These are phyloP conservation scores for Udeniomyces megalosporus DNA, from an alignment of 768 basidiomycete species.

Conservation along the genomic window DNA sequence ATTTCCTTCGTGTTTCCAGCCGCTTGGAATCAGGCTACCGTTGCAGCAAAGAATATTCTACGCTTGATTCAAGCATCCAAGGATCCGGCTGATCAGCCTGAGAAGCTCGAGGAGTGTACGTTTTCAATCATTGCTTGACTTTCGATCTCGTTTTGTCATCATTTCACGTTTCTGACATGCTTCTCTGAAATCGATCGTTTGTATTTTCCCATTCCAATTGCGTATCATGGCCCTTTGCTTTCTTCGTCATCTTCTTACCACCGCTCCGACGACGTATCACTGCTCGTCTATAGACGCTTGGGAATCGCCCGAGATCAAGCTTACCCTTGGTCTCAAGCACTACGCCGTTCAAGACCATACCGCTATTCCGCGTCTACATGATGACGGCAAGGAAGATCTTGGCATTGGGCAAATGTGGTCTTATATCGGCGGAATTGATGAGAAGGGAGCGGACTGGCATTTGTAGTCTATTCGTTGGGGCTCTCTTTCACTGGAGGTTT, in stretches of 20 bases:
- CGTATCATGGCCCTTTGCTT: too few relatives aligned
- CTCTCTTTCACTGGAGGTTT: too few relatives aligned
- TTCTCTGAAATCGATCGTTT: not conserved
- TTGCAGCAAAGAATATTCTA: slow-evolving; percentile 28
- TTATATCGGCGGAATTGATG: not conserved
- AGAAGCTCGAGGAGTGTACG: slow-evolving; percentile 6
- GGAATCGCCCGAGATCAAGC: slow-evolving; percentile 14
- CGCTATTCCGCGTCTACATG: not conserved
- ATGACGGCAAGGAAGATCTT: slow-evolving; percentile 4
- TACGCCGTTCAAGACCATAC: not conserved
- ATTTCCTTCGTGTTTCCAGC: too few relatives aligned
- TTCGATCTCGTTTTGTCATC: not conserved
- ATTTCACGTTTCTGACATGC: not conserved
- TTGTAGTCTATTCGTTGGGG: too few relatives aligned
- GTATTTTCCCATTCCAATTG: not conserved
- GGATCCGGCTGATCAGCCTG: too few relatives aligned
- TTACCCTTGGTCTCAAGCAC: slow-evolving; percentile 12
- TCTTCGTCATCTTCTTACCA: not conserved
- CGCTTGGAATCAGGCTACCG: slow-evolving; percentile 27
- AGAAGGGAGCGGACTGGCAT: too few relatives aligned
- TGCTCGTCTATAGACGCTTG: not conserved
- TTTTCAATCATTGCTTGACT: not conserved
- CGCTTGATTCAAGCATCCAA: slow-evolving; percentile 15
- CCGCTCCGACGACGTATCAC: too few relatives aligned
- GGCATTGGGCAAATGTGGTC: slow-evolving; percentile 5